A percentile compares a stretch with the other conserved stretches of the same genome.
phyloP scores from a whole-genome alignment of 306 rosid species.

The Begonia loranthoides region DNA sequence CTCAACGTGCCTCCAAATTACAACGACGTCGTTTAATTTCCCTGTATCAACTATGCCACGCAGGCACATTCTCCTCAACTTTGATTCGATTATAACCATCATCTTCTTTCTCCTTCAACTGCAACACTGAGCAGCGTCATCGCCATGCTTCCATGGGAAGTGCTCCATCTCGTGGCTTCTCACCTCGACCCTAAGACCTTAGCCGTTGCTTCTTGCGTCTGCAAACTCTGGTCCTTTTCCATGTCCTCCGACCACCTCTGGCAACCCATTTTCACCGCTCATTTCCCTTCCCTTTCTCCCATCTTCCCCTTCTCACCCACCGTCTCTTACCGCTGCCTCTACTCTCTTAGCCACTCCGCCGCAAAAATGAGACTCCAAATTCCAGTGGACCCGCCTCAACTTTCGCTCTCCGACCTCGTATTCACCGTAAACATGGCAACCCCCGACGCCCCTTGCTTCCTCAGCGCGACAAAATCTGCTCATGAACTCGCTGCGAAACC shows the following conservation, averaged over 20 bases:
- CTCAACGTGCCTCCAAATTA: too few species aligned
- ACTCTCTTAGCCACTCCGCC: constrained; percentile 19
- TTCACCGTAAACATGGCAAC: constrained; percentile 24
- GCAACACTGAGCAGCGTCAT: background rate
- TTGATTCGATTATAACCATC: too few species aligned
- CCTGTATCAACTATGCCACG: too few species aligned
- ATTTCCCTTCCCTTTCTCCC: constrained; percentile 36
- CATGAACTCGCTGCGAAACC: constrained; percentile 10
- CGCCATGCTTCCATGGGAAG: constrained; percentile 33
- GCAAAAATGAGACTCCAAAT: constrained; percentile 15
- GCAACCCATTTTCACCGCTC: constrained; percentile 28
- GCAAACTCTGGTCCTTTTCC: constrained; percentile 40
- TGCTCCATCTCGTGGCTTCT: constrained; percentile 25
- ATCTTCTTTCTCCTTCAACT: too few species aligned
- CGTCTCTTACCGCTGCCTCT: constrained; percentile 32
- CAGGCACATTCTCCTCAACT: too few species aligned
- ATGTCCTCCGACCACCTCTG: constrained; percentile 50
- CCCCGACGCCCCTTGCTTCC: background rate
- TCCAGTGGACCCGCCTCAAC: constrained; percentile 18
- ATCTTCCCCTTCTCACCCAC: constrained; percentile 6
- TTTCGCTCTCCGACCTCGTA: constrained; percentile 27
- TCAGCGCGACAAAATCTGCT: background rate
- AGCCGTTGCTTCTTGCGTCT: constrained; percentile 45
- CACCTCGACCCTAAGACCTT: constrained; percentile 49
- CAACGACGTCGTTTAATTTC: too few species aligned